Base-by-base conservation (phyloP, 2,329 filamentous ascomycete species). In the Neoascochyta sp. region DNA sequence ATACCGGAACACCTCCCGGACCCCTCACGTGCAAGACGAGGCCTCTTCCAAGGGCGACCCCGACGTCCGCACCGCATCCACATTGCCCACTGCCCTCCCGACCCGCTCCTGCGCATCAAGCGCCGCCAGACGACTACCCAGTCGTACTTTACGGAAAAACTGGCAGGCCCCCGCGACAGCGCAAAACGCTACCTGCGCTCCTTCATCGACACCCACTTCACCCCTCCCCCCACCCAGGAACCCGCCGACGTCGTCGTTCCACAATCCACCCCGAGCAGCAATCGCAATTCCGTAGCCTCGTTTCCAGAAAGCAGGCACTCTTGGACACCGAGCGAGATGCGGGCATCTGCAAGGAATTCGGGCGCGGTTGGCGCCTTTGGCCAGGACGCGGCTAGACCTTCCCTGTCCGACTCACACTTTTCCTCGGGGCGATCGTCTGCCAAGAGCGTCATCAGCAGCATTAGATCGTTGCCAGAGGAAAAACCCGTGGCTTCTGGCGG, bases 401-500 rank as follows among this genome's bases (percentile, higher is more conserved):
- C 62, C 10, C 40, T 70, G 13, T 46, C 51, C 13, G 66, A 68
- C 19, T 62, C 59, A 29, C 53, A 64, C 29, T 55, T 64, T 32
- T 63, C 63, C 16, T 62, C 62, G 20, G 52, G 51, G 12, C 47
- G 54, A 20, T 44, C 50, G 10, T 54, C 57, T 6, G 47, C 51
- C 1, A 63, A 64, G 33, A 62, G 44, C 45, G 52, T 50, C 5
- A 51, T 47, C 29, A 62, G 49, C 41, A 59, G 46, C 31, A 48
- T 56, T 20, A 56, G 45, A 36, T 42, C 41, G 9, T 32, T 67
- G 18, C 53, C 66, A 2, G 65, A 69, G 25, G 71, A 75, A 41
- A 86, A 88, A 63, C 85, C 86, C 1, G 70, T 90, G n/a, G 84
- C 83, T 9, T 79, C 81, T 10, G 85, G 82, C 26, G 86, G 83